Base-by-base conservation (phyloP, 768 basidiomycete genomes). In the Coprinopsis cinerea region DNA sequence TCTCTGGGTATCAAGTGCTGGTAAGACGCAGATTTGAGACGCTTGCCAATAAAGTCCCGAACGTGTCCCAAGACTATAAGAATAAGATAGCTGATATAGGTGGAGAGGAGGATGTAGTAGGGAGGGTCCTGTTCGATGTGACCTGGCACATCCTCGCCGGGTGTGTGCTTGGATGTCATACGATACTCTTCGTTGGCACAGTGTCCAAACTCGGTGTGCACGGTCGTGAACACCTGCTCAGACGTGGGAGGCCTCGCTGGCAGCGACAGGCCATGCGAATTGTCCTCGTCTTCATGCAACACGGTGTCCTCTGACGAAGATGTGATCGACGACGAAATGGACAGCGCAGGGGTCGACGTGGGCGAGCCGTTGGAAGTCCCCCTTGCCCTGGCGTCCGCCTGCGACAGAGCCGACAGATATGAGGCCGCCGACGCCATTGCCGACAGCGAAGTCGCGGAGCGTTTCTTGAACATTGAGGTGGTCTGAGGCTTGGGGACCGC, bases 1-100 rank as follows among this genome's bases (percentile, higher is more conserved):
- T 92, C 75, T 55, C 77, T 72, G 42, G 92, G 85, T 69, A 91
- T 82, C 49, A 99, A 72, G 68, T 96, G 91, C 46, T 74, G 75
- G 64, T 92, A 97, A 28, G 76, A 72, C 11, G 76, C 64, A 3
- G 85, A 77, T 50, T 75, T 67, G 47, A 96, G 73, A 37, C 83
- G 76, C 68, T 96, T 98, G 20, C 95, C 95, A 54, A 98, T 68
- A 63, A 97, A 99, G 68, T 99, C 96, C 48, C 95, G 83, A 40
- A 94, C 69, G 61, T 98, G 96, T 17, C 96, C 96, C 41, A 99
- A 68, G 55, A 81, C 75, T 56, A 98, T 95, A 49, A 98, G 81
- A 52, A 97, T 76, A 58, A 98, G 78, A 70, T 95, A 98, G 71
- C 88, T 86, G 66, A 95, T 76, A 64, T 97, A 98, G 4, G 93